Evolutionary conservation across 306 rosid species (phyloP).

Genomic region (Ochetophila trinervis): DNA sequence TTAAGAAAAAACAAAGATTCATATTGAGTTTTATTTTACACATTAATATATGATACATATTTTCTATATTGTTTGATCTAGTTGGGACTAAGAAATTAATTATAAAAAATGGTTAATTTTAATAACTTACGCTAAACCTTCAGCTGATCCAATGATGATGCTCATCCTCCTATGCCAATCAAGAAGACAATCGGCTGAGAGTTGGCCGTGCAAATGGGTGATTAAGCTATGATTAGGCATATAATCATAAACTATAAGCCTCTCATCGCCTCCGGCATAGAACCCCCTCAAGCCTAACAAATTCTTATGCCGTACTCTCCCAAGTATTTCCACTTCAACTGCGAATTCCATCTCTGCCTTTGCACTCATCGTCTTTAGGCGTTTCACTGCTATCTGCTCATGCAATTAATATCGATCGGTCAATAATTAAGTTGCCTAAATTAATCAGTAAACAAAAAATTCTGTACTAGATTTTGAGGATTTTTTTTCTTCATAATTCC

Average conservation of each 20-base stretch:
- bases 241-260: constrained; percentile 80
- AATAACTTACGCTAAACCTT: constrained; percentile 69
- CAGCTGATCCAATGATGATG: constrained; percentile 76
- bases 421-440: not conserved
- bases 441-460: not conserved
- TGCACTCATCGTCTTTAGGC: constrained; percentile 77
- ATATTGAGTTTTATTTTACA: not conserved
- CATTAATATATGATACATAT: not conserved
- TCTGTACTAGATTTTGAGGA: too few species aligned
- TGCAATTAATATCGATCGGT: not conserved
- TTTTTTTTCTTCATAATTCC: too few species aligned
- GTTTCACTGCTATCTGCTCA: constrained; percentile 82
- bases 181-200: constrained; percentile 49
- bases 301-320: constrained; percentile 81
- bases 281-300: constrained; percentile 80
- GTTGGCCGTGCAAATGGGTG: constrained; percentile 79
- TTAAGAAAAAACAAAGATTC: constrained; percentile 7
- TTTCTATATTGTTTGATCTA: not conserved
- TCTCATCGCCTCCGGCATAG: constrained; percentile 83
- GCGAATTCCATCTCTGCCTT: constrained; percentile 98
- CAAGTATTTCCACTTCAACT: constrained; percentile 90
- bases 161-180: constrained; percentile 72
- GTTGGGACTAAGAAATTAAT: too few species aligned
- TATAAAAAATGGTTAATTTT: not conserved
- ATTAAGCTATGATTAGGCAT: constrained; percentile 88